phyloP scores from a whole-genome alignment of 352 stramenopile genomes.

The Phytopythium chamaehyphon region DNA sequence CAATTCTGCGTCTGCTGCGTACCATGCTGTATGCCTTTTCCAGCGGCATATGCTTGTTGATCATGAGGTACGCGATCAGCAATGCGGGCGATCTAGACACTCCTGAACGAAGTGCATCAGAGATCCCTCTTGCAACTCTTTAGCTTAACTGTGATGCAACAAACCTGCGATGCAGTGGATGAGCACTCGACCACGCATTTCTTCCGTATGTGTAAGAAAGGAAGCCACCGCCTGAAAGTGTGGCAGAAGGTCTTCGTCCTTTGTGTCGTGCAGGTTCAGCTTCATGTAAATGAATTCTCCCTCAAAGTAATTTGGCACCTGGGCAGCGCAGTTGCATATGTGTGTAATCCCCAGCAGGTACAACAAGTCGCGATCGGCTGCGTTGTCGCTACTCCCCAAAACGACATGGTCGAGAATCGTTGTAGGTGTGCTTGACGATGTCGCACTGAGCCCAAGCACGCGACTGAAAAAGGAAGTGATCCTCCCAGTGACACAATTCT shows the following conservation, averaged over 20 bases:
- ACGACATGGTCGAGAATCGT: conserved; percentile 47
- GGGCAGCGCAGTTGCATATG: conserved; percentile 55
- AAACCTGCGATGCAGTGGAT: conserved; percentile 35
- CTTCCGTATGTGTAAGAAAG: conserved; percentile 52
- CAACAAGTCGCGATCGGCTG: conserved; percentile 34
- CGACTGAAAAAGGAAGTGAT: conserved; percentile 19
- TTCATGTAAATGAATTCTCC: conserved; percentile 67
- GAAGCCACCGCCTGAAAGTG: conserved; percentile 49
- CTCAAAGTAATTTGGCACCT: conserved; percentile 55
- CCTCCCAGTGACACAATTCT: conserved; percentile 22
- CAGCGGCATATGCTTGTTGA: conserved; percentile 58
- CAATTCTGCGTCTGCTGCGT: conserved; percentile 28
- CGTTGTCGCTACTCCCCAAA: conserved; percentile 40
- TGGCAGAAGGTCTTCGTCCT: conserved; percentile 47
- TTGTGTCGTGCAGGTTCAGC: conserved; percentile 41
- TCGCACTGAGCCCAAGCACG: conserved; percentile 13
- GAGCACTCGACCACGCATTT: conserved; percentile 37
- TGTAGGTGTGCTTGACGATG: conserved; percentile 13
- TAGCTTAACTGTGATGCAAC: too few relatives aligned
- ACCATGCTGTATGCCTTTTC: conserved; percentile 58
- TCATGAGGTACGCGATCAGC: conserved; percentile 64
- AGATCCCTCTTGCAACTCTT: too few relatives aligned
- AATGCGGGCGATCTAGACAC: conserved; percentile 51
- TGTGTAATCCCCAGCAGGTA: conserved; percentile 44
- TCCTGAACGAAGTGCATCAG: conserved; percentile 11